Base-by-base conservation (phyloP, 805 yeast genomes). In the Lipomyces orientalis region DNA sequence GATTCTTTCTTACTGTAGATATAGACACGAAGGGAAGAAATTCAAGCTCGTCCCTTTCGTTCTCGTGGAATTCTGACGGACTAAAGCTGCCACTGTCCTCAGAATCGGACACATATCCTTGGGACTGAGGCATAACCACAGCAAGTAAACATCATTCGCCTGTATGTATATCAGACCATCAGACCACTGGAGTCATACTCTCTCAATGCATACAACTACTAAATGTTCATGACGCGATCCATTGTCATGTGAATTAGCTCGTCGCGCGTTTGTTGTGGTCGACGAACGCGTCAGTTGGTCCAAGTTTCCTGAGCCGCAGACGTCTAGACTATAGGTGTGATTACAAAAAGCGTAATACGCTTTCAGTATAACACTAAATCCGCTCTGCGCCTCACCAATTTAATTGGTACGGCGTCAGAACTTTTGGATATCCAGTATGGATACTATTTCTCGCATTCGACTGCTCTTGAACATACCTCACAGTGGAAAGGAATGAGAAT, bases 51-150 rank as follows among this genome's bases (percentile, higher is more conserved):
- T 65, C 69, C n/a, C 19, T 16, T 12, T 65, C 68, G 49, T 9
- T 19, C 14, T 29, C 56, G 19, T 8, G 31, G 22, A 31, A 35
- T 43, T 54, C 60, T 10, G 55, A 39, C 35, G 22, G 22, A 55
- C 56, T 56, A 25, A 57, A 62, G 22, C 49, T 43, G 49, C 51
- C 61, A 22, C 65, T 63, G 46, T 60, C 72, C 51, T 70, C 72
- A 31, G 73, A 66, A 54, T 70, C 73, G 10, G 71, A 60, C 35
- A 70, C 43, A 29, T 63, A 69, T 22, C 67, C 73, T 4, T 55
- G 54, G 34, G 54, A 58, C 25, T 46, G 31, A 22, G 73, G 62
- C 73, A 70, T 70, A 19, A 61, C 34, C 3, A 19, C 31, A 14
- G 29, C 34, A n/a, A 25, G 16, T 33, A 16, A 56, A 52, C 59